Percentiles rank a stretch among this genome's conserved stretches.
Evolutionary conservation across 805 yeast genomes (phyloP).

Genomic region (Lipomyces chichibuensis): DNA sequence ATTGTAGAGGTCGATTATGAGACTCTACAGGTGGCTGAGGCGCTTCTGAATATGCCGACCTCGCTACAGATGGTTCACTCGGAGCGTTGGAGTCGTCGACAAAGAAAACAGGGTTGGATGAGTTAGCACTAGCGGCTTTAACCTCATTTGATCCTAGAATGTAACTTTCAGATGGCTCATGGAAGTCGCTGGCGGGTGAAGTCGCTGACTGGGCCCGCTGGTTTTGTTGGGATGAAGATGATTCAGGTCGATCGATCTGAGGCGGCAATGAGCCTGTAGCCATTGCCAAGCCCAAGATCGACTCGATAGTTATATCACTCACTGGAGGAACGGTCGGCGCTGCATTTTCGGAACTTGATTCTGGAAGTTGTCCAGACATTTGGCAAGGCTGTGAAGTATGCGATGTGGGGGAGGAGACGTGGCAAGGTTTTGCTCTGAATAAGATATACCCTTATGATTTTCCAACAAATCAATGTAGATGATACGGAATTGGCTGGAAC

Average conservation of each 20-base stretch:
- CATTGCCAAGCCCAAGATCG: slow-evolving; percentile 24
- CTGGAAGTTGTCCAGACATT: slow-evolving; percentile 5
- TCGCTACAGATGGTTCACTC: not conserved
- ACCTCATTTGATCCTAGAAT: not conserved
- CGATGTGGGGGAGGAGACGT: not conserved
- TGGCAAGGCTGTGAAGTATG: slow-evolving; percentile 1
- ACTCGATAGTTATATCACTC: slow-evolving; percentile 13
- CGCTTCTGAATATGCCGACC: not conserved
- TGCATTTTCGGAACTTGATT: slow-evolving; percentile 2
- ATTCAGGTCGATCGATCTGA: not conserved
- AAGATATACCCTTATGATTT: not conserved
- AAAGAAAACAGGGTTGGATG: slow-evolving; percentile 13
- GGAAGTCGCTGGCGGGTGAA: not conserved
- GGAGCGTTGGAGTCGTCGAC: slow-evolving; percentile 18
- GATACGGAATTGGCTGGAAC: not conserved
- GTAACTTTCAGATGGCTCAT: not conserved
- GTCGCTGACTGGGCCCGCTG: slow-evolving; percentile 10
- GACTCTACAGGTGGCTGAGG: not conserved
- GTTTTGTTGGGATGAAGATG: not conserved
- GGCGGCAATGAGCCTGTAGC: slow-evolving; percentile 7
- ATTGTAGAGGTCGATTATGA: not conserved
- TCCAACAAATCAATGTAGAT: not conserved
- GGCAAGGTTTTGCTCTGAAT: not conserved
- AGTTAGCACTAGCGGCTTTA: not conserved
- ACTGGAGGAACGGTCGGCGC: slow-evolving; percentile 5